These are phyloP conservation scores for Candida vartiovaarae DNA, from an alignment of 805 yeast genomes.

Conservation along the genomic window DNA sequence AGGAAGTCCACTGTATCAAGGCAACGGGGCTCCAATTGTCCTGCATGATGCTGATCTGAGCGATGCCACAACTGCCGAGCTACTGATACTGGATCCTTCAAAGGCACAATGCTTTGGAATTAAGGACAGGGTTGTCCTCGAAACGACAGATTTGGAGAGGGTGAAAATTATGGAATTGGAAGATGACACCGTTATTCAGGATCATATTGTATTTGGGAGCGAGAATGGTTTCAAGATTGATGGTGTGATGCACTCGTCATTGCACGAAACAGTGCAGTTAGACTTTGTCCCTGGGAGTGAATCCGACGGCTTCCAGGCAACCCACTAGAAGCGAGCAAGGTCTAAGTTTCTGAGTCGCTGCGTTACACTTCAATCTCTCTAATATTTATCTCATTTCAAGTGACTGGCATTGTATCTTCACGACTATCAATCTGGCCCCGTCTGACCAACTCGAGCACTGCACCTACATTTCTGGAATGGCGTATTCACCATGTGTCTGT, in stretches of 20 bases:
- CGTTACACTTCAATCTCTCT: no score
- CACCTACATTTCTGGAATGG: no score
- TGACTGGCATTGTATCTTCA: no score
- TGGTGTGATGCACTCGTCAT: slow-evolving; percentile 1
- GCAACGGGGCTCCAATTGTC: slow-evolving; percentile 1
- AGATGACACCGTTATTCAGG: slow-evolving; percentile 1
- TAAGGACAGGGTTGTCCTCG: background rate
- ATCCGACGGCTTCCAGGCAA: no score
- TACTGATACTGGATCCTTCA: slow-evolving; percentile 2
- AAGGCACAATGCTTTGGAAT: background rate
- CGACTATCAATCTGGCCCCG: no score
- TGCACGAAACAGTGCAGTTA: slow-evolving; percentile 2
- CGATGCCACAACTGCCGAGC: background rate
- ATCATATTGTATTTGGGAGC: slow-evolving; percentile 2
- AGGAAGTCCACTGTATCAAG: slow-evolving; percentile 5
- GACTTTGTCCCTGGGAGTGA: no score
- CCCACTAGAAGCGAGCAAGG: no score
- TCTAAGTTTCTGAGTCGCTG: no score
- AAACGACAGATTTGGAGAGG: background rate
- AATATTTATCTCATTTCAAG: no score
- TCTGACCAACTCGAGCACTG: no score
- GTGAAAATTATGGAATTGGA: background rate
- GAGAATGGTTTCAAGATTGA: slow-evolving; percentile 4
- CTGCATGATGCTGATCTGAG: slow-evolving; percentile 2
- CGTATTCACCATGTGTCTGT: no score